A percentile compares a stretch with the other conserved stretches of the same genome.
Conservation (phyloP, 768 basidiomycete genomes). For the Cystofilobasidium ferigula region DNA sequence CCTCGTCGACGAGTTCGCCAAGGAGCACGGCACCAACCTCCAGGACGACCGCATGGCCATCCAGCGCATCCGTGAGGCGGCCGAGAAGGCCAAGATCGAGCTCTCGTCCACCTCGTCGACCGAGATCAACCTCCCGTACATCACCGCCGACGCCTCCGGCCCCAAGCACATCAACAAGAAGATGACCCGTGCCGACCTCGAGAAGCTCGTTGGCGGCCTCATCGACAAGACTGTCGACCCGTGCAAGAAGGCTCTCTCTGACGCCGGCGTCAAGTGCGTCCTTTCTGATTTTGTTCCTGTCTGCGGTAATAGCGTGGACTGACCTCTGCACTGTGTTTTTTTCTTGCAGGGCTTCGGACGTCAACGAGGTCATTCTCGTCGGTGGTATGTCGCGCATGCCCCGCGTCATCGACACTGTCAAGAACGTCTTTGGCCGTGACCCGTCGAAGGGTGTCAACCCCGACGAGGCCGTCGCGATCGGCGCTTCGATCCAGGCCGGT, state of each 20-base stretch:
- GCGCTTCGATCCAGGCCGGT: conserved; percentile 95
- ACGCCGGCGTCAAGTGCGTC: conserved; percentile 69
- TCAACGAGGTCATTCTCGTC: conserved; percentile 94
- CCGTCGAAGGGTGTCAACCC: conserved; percentile 99
- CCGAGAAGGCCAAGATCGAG: conserved; percentile 99
- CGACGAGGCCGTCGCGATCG: conserved; percentile 96
- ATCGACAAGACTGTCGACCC: conserved; percentile 86
- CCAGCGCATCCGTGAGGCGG: conserved; percentile 96
- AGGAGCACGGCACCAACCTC: conserved; percentile 72
- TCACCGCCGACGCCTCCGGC: conserved; percentile 86
- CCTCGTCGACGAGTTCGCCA: conserved; percentile 86
- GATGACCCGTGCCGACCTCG: conserved; percentile 79
- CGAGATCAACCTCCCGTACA: conserved; percentile 95
- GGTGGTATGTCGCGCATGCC: conserved; percentile 99
- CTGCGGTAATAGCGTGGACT: too few species aligned
- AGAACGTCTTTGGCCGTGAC: conserved; percentile 84
- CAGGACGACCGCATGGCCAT: conserved; percentile 85
- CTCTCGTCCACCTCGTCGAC: conserved; percentile 89
- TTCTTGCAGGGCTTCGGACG: conserved; percentile 51
- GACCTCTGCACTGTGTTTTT: background rate
- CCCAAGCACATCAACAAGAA: conserved; percentile 95
- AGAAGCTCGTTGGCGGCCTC: conserved; percentile 66
- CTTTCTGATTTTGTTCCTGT: too few species aligned
- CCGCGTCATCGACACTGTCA: conserved; percentile 84
- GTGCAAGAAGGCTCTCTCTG: conserved; percentile 90